phyloP scores from a whole-genome alignment of 2,329 filamentous ascomycete species.

The Verticillium albo-atrum region DNA sequence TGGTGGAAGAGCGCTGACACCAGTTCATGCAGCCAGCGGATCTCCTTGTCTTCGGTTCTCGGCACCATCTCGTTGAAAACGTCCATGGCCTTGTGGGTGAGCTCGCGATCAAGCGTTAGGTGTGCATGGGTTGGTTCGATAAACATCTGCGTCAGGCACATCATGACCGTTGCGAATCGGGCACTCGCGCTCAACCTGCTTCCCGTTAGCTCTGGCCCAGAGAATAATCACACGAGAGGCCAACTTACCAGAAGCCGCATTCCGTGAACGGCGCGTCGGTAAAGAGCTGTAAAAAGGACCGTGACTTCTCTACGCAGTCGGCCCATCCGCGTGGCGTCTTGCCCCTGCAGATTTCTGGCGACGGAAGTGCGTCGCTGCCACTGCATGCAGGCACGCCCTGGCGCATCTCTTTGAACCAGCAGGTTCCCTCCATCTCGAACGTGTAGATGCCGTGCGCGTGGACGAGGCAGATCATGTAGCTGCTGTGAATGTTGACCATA shows the following conservation, averaged over 20 bases:
- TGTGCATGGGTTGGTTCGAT: conserved; percentile 19
- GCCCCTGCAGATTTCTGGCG: neutral
- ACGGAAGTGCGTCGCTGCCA: conserved; percentile 10
- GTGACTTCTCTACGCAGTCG: conserved; percentile 25
- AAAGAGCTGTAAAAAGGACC: conserved; percentile 28
- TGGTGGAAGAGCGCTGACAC: conserved; percentile 11
- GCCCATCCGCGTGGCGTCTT: conserved; percentile 22
- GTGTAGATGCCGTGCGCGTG: conserved; percentile 33
- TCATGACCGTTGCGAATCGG: conserved; percentile 26
- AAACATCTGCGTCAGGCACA: conserved; percentile 26
- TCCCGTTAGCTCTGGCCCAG: neutral
- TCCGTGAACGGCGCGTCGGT: conserved; percentile 22
- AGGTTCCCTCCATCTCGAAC: conserved; percentile 17
- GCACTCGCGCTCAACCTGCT: conserved; percentile 15
- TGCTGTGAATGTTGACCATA: conserved; percentile 32
- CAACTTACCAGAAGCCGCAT: conserved; percentile 24
- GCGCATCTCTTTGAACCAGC: conserved; percentile 30
- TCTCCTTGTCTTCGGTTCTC: neutral
- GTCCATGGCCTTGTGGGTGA: conserved; percentile 19
- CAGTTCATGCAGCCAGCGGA: conserved; percentile 7
- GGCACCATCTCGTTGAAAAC: conserved; percentile 18
- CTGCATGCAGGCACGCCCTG: conserved; percentile 19
- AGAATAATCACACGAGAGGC: neutral
- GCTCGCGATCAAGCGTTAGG: conserved; percentile 20
- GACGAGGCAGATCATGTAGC: conserved; percentile 28